phyloP scores from a whole-genome alignment of 129 eudicot genomes.

The carrot (Daucus carota) region DH1_v3.0 NC_030383.2:53621501-53622000 shows the following conservation, averaged over 20 bases:
- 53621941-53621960: background rate
- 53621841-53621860: background rate
- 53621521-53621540: background rate
- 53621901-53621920: background rate
- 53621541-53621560: slow-evolving; percentile 16
- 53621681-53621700: background rate
- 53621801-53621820: background rate
- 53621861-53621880: background rate
- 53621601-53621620: slow-evolving; percentile 8
- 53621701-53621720: background rate
- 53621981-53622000: background rate
- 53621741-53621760: background rate
- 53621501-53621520: slow-evolving; percentile 13
- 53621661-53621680: background rate
- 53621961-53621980: background rate
- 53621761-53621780: background rate
- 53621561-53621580: slow-evolving; percentile 14
- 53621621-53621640: slow-evolving; percentile 5
- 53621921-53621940: background rate
- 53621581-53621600: slow-evolving; percentile 11
- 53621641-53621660: background rate
- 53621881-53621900: background rate
- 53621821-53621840: background rate
- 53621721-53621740: background rate
- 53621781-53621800: background rate